Percentiles rank a stretch among this genome's conserved stretches.
phyloP scores from a whole-genome alignment of 805 yeast species.

The Kuraishia molischiana region DNA sequence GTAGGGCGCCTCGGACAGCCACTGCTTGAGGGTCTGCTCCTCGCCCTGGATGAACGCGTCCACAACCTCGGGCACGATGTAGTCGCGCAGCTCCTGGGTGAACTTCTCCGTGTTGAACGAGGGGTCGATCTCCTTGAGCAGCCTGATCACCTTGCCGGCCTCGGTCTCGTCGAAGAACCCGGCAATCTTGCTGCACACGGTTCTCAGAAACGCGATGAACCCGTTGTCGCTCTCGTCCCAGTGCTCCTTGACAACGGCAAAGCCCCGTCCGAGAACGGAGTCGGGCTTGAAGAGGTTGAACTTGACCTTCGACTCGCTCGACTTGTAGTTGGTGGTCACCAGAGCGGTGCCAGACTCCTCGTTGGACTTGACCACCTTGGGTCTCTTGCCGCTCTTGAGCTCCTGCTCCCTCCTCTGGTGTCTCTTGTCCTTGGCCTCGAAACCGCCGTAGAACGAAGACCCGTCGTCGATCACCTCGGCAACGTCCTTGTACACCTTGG shows the following conservation, averaged over 20 bases:
- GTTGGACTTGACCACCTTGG: constrained; percentile 63
- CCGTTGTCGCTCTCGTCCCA: constrained; percentile 97
- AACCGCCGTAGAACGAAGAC: constrained; percentile 86
- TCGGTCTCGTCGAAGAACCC: constrained; percentile 95
- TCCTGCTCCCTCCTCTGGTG: constrained; percentile 58
- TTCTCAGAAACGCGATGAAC: constrained; percentile 69
- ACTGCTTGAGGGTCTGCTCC: constrained; percentile 65
- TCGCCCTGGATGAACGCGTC: constrained; percentile 95
- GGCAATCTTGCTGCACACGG: constrained; percentile 68
- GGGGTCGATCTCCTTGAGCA: constrained; percentile 86
- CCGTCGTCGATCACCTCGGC: constrained; percentile 88
- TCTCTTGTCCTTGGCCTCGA: constrained; percentile 77
- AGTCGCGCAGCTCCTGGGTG: constrained; percentile 77
- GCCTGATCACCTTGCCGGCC: constrained; percentile 81
- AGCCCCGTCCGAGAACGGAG: constrained; percentile 57
- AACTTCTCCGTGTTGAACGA: constrained; percentile 71
- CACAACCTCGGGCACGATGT: constrained; percentile 86
- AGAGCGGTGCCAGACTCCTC: constrained; percentile 77
- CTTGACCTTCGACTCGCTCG: constrained; percentile 57
- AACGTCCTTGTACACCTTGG: constrained; percentile 83
- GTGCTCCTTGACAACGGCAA: constrained; percentile 51
- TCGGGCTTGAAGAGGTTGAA: constrained; percentile 59
- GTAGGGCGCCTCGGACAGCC: constrained; percentile 97
- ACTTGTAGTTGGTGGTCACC: constrained; percentile 72
- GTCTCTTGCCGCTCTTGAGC: constrained; percentile 46